Evolutionary conservation across 2,329 filamentous ascomycete species (phyloP).

Genomic region (Fusarium tricinctum): DNA sequence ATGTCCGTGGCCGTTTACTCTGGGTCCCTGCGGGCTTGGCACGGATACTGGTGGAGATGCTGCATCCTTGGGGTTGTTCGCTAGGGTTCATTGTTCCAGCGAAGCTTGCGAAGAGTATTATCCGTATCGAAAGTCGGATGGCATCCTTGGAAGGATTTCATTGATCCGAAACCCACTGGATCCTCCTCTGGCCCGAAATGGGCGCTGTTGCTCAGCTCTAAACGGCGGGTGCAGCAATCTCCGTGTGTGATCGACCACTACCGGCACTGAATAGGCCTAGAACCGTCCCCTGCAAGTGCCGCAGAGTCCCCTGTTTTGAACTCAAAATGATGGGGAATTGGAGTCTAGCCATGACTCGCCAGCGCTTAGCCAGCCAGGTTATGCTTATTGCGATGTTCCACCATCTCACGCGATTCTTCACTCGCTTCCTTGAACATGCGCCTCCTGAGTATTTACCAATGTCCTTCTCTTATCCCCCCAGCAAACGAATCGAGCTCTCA

Average conservation of each 20-base stretch:
- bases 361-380: not conserved
- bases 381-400: not conserved
- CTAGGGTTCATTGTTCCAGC: not conserved
- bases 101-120: not conserved
- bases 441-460: not conserved
- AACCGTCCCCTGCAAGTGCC: not conserved
- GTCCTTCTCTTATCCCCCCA: not conserved
- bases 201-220: conserved; percentile 2
- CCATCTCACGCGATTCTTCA: not conserved
- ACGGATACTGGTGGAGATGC: conserved; percentile 22
- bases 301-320: conserved; percentile 2
- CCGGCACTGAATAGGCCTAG: not conserved
- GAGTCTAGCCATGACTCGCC: conserved; percentile 15
- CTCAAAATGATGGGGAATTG: conserved; percentile 7
- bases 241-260: conserved; percentile 30
- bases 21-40: conserved; percentile 5
- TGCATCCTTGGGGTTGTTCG: not conserved
- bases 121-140: not conserved
- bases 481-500: not conserved
- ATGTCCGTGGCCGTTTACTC: not conserved
- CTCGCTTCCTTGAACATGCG: not conserved
- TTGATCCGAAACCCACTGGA: conserved; percentile 1
- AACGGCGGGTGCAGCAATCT: conserved; percentile 20
- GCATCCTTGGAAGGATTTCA: not conserved
- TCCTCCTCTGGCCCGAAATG: not conserved